Evolutionary conservation across 805 yeast genomes (phyloP), one percentile per base, ranked within the genome.

Genomic region (Monosporozyma solicola): DNA sequence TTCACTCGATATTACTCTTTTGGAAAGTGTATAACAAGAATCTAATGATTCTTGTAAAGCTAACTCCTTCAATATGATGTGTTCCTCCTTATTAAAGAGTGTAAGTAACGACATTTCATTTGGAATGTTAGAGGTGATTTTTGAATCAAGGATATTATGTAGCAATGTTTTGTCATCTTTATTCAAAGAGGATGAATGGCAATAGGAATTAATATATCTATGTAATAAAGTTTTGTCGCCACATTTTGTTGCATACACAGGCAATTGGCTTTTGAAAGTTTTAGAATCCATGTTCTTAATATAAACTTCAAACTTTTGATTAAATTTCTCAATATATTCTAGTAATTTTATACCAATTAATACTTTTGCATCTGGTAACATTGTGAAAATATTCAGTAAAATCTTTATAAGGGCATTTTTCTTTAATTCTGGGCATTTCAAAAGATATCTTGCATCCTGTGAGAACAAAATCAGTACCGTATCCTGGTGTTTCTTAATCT

Each of bases 311-410:
- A 63, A 62, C 8, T 51, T 32, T 15, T 66, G 51, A 16, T 61
- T 56, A 50, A 55, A 66, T 44, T 60, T 61, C 16, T 51, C 49
- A n/a, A 63, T 51, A 31, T 66, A 67, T 49, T 67, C 66, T 20
- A 66, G 52, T 53, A 67, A 60, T 54, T 68, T 68, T 48, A 68
- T 45, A 3, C 67, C 69, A 47, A 64, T 63, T 13, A 65, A 50
- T 3, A 57, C 53, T 53, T 61, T 65, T 29, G 51, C 56, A 6
- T 50, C 50, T 3, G 66, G 59, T 33, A 59, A 39, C 8, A 58
- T 32, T 1, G 62, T 55, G 49, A 62, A 60, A 8, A 35, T 13
- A 53, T 61, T 63, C 20, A 67, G 57, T 20, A 65, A 22, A 2
- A 67, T 49, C 53, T 67, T 66, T 3, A 59, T 53, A 5, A 64